Evolutionary conservation across 1,284 basidiomycete genomes (phyloP), one percentile per base, ranked within the genome.

Genomic region (Meira nashicola): DNA sequence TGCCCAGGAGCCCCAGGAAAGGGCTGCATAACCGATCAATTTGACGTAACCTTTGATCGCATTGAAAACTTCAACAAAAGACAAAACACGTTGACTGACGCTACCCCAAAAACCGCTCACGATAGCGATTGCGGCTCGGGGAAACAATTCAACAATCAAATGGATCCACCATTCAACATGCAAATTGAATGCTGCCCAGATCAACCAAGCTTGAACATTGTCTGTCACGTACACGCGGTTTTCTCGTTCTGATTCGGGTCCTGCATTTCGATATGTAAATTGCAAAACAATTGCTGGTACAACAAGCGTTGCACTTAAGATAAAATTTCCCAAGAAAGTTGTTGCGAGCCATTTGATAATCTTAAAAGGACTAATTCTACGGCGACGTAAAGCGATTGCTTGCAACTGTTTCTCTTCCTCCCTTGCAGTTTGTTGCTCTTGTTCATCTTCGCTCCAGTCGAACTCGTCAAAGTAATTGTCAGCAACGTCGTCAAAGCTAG

Each of bases 151-250:
- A 62, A 73, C 66, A 38, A 70, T 57, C 23, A 74, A 47, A 53
- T 76, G 74, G 39, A 74, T 59, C 69, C 71, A 71, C 74, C 74
- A 76, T 49, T 67, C 62, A 43, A 76, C 57, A 47, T 72, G 67
- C 2, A 76, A 58, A 43, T 74, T 74, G 67, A 76, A 68, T 9
- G 73, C 71, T n/a, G 71, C 73, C 74, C 74, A 76, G 60, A 75
- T 68, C 60, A 73, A 71, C 67, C 71, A 73, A 21, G 74, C 69
- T 54, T 74, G 66, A 39, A 76, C 63, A 46, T 75, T 74, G 64
- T 74, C 70, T 9, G 74, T 71, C 7, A 75, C 59, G 37, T 56
- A 75, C 43, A 64, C 66, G 15, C 62, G 59, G 40, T 67, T 70
- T 11, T 44, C 54, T 14, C 65, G 58, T 10, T 19, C 23, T 14